Percentiles rank a stretch among this genome's conserved stretches.
These are phyloP conservation scores for Metarhizium humberi DNA, from an alignment of 2,329 filamentous ascomycete genomes.

Conservation along the genomic window DNA sequence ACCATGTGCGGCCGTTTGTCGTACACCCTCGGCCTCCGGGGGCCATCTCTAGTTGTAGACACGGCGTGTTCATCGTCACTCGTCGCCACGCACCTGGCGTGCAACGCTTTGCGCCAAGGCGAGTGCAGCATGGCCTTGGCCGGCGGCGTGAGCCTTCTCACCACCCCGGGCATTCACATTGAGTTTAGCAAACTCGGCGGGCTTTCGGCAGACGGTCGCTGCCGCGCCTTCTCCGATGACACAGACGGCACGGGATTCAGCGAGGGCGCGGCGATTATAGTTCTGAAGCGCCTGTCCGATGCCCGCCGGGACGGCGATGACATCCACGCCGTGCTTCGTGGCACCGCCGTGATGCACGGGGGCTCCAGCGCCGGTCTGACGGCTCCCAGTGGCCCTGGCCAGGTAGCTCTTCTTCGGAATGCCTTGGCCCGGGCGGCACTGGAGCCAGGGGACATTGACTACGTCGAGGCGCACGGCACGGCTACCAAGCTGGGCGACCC, in stretches of 20 bases:
- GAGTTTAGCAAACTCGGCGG: slow-evolving; percentile 9
- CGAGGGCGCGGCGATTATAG: slow-evolving; percentile 16
- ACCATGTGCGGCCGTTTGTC: not conserved
- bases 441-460: too few relatives aligned
- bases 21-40: not conserved
- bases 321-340: slow-evolving; percentile 24
- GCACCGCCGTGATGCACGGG: slow-evolving; percentile 25
- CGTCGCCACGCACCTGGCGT: not conserved
- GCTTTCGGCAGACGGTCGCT: slow-evolving; percentile 11
- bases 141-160: slow-evolving; percentile 10
- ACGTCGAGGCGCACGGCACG: not conserved
- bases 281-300: slow-evolving; percentile 33
- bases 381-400: slow-evolving; percentile 20
- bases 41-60: not conserved
- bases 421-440: too few relatives aligned
- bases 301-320: slow-evolving; percentile 32
- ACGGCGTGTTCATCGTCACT: too few relatives aligned
- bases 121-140: slow-evolving; percentile 11
- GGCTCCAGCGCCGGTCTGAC: slow-evolving; percentile 32
- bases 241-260: slow-evolving; percentile 10
- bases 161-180: slow-evolving; percentile 8
- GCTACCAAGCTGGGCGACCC: not conserved
- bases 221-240: slow-evolving; percentile 25
- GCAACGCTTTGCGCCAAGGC: not conserved
- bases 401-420: too few relatives aligned